Evolutionary conservation across 176 grass and related monocot genomes (phyloP), one percentile per base, ranked within the genome.

Genomic region (Eremochloa ophiuroides): DNA sequence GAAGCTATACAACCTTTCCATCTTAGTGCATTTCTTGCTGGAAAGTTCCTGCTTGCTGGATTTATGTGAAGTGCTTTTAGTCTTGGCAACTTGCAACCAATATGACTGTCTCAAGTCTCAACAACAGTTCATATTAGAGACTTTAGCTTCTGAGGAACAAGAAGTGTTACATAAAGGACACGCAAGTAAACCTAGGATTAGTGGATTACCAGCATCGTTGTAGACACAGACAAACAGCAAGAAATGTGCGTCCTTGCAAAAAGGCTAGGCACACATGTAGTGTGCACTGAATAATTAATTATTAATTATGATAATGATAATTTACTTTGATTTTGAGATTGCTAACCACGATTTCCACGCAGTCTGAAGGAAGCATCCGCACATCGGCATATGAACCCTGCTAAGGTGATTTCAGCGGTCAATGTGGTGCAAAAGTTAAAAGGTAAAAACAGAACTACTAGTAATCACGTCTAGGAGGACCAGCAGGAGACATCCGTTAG

Each of bases 41-140:
- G 42, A 38, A 76, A 60, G 43, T 85, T 81, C 58, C 22, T 77
- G 63, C 58, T 66, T 75, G 22, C 44, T 60, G 8, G 75, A 68
- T 31, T 73, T 59, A 51, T 69, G 50, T 47, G 82, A 89, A 76
- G 55, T 71, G 65, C 55, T 56, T 67, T 53, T 71, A 28, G 76
- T 75, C 23, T 60, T 48, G 14, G 35, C 48, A 67, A 17, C 31
- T 14, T 38, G 29, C 76, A 83, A 75, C 31, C 20, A 51, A 60
- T 66, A 48, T 64, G 41, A 2, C 23, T 30, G 23, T 81, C 41
- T 16, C 33, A 11, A 16, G n/a, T n/a, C n/a, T n/a, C n/a, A n/a
- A n/a, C 16, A 48, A 70, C 58, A 38, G 22, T 38, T 44, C 11
- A 46, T 20, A 39, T 79, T 48, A 48, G 16, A 48, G 46, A 48